phyloP scores from a whole-genome alignment of 768 basidiomycete species.

The Rhodosporidiobolus odoratus region DNA sequence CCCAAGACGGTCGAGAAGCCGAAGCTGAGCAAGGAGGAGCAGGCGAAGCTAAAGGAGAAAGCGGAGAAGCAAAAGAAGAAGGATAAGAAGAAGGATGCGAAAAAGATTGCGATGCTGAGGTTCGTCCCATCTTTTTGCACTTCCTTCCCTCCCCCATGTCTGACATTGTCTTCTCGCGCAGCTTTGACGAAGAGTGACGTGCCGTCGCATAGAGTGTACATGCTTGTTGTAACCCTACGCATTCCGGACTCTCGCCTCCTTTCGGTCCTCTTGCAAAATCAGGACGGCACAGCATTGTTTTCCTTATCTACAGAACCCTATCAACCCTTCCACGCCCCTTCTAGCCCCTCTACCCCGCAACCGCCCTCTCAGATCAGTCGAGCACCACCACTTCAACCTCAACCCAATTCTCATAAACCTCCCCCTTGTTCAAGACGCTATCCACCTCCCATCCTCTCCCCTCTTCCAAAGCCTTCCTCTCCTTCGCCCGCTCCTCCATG shows the following conservation, averaged over 20 bases:
- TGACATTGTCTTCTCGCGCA: too few relatives aligned
- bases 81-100: neutral
- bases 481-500: conserved; percentile 1
- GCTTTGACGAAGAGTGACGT: neutral
- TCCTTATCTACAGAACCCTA: too few relatives aligned
- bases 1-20: neutral
- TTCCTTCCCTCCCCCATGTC: too few relatives aligned
- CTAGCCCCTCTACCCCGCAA: neutral
- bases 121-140: too few relatives aligned
- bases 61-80: neutral
- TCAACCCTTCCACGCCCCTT: too few relatives aligned
- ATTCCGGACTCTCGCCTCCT: too few relatives aligned
- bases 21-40: conserved; percentile 19
- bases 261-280: too few relatives aligned
- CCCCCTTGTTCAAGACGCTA: conserved; percentile 18
- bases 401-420: conserved; percentile 34
- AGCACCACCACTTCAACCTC: conserved; percentile 20
- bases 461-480: neutral
- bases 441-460: conserved; percentile 25
- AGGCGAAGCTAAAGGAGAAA: conserved; percentile 15
- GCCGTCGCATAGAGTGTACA: too few relatives aligned
- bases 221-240: too few relatives aligned
- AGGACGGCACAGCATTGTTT: too few relatives aligned
- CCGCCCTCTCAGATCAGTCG: neutral
- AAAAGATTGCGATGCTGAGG: conserved; percentile 7